Evolutionary conservation across 345 rosid genomes (phyloP), one percentile per base, ranked within the genome.

Genomic region (Carallia brachiata): DNA sequence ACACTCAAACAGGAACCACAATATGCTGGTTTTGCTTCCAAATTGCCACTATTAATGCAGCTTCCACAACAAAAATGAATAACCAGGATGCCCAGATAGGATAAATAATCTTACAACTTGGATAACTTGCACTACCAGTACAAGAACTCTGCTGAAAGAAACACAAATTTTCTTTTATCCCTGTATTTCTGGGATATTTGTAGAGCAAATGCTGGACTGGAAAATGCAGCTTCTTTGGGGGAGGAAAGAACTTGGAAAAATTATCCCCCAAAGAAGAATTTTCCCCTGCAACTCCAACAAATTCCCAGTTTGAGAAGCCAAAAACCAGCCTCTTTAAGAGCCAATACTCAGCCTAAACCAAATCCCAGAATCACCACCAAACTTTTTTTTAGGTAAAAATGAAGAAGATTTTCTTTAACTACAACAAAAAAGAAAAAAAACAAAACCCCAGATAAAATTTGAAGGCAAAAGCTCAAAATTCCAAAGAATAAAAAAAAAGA

Each of bases 381-480:
- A 67, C 12, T 36, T 40, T 44, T 40, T 44, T 8, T 32, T 27
- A 56, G 32, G 31, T 56, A 9, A 9, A 27, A 19, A 27, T 10
- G 50, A 44, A 44, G 12, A 44, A 3, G 13, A 44, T 44, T 13
- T 44, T 13, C 3, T 44, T 12, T 13, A 12, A 1, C 28, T 27
- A 27, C 13, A 27, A 9, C 23, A 15, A 8, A 7, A 50, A 39
- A 15, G 48, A 56, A 15, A 8, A 7, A 39, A 15, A 55, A 52
- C 28, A 66, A 54, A 63, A 71, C 40, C 70, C 62, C 75, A 69
- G 69, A 62, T 37, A 23, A 63, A 74, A 70, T 37, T 56, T 52
- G 57, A 19, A 30, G 36, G 28, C 19, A 17, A 58, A 47, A 13
- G 67, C 73, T 58, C 64, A 52, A 65, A 73, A 55, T 28, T 61